A percentile compares a stretch with the other conserved stretches of the same genome.
Conservation (phyloP, 192 early-diverging fungal species). For the Linnemannia zychae region DNA sequence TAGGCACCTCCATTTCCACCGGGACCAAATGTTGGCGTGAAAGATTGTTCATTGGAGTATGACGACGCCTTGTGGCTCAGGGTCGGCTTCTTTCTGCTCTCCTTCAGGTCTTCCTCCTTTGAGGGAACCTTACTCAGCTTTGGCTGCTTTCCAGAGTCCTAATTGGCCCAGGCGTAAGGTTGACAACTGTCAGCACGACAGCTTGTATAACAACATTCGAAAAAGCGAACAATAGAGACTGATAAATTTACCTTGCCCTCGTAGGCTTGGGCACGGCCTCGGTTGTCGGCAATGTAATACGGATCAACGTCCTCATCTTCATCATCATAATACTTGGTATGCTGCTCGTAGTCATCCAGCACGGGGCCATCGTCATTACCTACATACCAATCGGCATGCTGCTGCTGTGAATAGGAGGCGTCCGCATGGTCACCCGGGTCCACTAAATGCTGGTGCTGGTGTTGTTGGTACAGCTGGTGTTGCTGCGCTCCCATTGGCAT, state of each 20-base stretch:
- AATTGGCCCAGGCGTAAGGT: not conserved
- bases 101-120: conserved; percentile 6
- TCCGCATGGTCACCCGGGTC: conserved; percentile 20
- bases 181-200: not conserved
- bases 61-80: conserved; percentile 25
- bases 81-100: conserved; percentile 22
- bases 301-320: conserved; percentile 42
- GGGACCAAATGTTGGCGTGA: conserved; percentile 21
- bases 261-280: conserved; percentile 34
- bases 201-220: not conserved
- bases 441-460: not conserved
- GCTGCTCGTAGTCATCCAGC: conserved; percentile 12
- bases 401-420: conserved; percentile 23
- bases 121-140: not conserved
- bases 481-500: not conserved
- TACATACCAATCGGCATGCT: conserved; percentile 28
- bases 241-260: conserved; percentile 32
- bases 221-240: not conserved
- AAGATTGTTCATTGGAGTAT: conserved; percentile 32
- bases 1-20: not conserved
- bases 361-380: not conserved
- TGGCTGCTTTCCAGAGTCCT: not conserved
- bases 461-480: not conserved
- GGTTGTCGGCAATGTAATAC: conserved; percentile 42
- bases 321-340: conserved; percentile 27